Conservation (phyloP, 441 rosid genomes). For the Breynia disticha region DNA sequence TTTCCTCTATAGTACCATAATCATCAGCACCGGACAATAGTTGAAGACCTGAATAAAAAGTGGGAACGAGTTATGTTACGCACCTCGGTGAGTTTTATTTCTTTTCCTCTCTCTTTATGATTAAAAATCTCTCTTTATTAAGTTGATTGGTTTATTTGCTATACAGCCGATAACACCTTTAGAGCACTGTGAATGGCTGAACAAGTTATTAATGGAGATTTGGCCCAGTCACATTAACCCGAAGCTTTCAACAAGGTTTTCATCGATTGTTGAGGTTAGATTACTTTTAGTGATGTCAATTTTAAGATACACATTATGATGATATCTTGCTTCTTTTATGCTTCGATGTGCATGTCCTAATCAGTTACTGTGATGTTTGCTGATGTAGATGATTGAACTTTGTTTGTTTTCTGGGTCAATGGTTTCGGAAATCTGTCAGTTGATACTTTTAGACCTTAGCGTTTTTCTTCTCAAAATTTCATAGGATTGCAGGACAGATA, state of each 20-base stretch:
- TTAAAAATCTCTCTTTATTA: background rate
- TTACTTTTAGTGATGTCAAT: conserved; percentile 1
- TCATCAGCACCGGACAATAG: conserved; percentile 52
- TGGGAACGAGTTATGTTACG: conserved; percentile 61
- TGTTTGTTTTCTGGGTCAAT: no score
- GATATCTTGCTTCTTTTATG: background rate
- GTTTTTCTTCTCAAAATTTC: no score
- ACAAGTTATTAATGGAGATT: conserved; percentile 73
- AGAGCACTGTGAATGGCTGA: conserved; percentile 95
- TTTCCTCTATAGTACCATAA: conserved; percentile 47
- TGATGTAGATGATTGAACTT: no score
- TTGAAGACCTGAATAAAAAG: conserved; percentile 76
- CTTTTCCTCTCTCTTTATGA: conserved; percentile 4
- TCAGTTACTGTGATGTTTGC: no score
- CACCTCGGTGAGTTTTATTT: conserved; percentile 37
- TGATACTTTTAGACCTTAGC: no score
- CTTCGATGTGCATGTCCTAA: background rate
- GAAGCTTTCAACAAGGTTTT: conserved; percentile 60
- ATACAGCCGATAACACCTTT: conserved; percentile 71
- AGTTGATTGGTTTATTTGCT: conserved; percentile 4
- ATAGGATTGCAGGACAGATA: no score
- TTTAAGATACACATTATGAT: no score
- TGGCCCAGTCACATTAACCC: conserved; percentile 67
- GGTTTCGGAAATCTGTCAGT: no score
- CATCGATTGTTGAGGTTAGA: conserved; percentile 76